These are phyloP conservation scores for Neckera pumila DNA, from an alignment of 225 moss, liverwort and hornwort genomes.

Conservation along the genomic window DNA sequence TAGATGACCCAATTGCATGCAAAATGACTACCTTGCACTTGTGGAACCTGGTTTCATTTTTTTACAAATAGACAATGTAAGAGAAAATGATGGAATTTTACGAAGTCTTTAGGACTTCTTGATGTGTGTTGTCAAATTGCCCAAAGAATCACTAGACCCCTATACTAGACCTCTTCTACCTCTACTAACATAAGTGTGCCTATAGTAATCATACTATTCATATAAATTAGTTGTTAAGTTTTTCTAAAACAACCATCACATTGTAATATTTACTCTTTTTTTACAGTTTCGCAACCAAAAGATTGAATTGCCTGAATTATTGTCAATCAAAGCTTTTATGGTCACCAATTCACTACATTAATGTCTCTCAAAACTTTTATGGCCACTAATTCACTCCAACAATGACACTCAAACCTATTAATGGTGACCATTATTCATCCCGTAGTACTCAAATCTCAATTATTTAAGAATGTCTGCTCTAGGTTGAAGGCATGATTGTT, in stretches of 20 bases:
- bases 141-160: background rate
- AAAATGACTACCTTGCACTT: fast-evolving
- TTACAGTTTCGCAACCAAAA: fast-evolving
- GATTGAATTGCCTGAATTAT: background rate
- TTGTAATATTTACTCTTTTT: background rate
- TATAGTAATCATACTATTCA: no score
- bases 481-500: background rate
- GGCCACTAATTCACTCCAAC: background rate
- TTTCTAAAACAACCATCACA: background rate
- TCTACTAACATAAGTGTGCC: background rate
- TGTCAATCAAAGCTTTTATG: background rate
- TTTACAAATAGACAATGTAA: background rate
- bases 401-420: background rate
- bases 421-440: no score
- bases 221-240: background rate
- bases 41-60: background rate
- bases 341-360: background rate
- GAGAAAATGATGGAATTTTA: no score
- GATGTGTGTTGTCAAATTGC: background rate
- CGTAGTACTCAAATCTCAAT: background rate
- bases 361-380: background rate
- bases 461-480: fast-evolving
- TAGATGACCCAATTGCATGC: fast-evolving
- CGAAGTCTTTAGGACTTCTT: background rate
- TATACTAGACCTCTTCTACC: background rate